Evolutionary conservation across 169 alveolate species (phyloP).

Genomic region (Plasmodium vinckei): DNA sequence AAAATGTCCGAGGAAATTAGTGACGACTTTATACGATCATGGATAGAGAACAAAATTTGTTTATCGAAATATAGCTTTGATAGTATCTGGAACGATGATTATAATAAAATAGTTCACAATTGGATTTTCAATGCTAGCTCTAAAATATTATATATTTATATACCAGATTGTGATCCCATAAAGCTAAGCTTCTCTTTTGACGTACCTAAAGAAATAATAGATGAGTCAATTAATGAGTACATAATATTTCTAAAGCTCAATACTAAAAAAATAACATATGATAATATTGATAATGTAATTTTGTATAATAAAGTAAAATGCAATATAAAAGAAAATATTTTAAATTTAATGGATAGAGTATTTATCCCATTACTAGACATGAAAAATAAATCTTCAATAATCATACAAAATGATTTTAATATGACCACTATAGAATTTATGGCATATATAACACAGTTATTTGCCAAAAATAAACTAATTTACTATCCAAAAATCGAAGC

Average conservation of each 20-base stretch:
- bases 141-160: slow-evolving; percentile 65
- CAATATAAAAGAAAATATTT: slow-evolving; percentile 56
- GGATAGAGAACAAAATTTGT: slow-evolving; percentile 61
- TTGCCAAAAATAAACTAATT: slow-evolving; percentile 49
- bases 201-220: slow-evolving; percentile 56
- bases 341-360: slow-evolving; percentile 64
- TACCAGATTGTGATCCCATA: slow-evolving; percentile 9
- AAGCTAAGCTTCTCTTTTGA: slow-evolving; percentile 51
- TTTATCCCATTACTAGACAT: slow-evolving; percentile 63
- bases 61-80: slow-evolving; percentile 45
- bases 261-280: slow-evolving; percentile 54
- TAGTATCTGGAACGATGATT: slow-evolving; percentile 47
- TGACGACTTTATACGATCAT: slow-evolving; percentile 43
- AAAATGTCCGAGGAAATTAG: slow-evolving; percentile 32
- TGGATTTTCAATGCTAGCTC: slow-evolving; percentile 27
- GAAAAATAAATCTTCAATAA: slow-evolving; percentile 56
- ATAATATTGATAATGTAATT: slow-evolving; percentile 49
- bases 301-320: slow-evolving; percentile 60
- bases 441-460: slow-evolving; percentile 66
- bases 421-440: slow-evolving; percentile 71
- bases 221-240: slow-evolving; percentile 61
- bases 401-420: slow-evolving; percentile 66
- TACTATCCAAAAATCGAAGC: slow-evolving; percentile 60
- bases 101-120: slow-evolving; percentile 32
- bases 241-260: slow-evolving; percentile 42